These are phyloP conservation scores for Aspergillus luchuensis DNA, from an alignment of 2,329 filamentous ascomycete genomes.

Conservation along the genomic window DNA sequence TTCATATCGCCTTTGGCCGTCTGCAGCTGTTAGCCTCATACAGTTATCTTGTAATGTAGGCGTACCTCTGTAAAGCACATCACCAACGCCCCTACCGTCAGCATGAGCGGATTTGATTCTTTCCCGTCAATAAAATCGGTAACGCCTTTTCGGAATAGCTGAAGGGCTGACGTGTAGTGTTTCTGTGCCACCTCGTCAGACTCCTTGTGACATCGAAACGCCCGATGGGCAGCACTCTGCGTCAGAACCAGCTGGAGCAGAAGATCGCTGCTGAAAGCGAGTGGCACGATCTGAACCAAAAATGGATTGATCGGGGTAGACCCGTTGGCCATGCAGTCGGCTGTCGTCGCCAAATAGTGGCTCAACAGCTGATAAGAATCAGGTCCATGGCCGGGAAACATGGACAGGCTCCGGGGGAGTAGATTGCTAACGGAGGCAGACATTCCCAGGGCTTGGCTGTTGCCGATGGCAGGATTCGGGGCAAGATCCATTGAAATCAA, in stretches of 20 bases:
- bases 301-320: constrained; percentile 52
- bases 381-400: constrained; percentile 32
- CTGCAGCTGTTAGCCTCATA: constrained; percentile 26
- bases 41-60: too few species aligned
- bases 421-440: constrained; percentile 21
- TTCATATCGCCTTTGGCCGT: constrained; percentile 49
- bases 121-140: constrained; percentile 35
- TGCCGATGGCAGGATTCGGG: background rate
- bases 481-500: background rate
- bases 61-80: constrained; percentile 53
- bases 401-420: constrained; percentile 29
- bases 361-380: constrained; percentile 45
- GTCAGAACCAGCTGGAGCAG: constrained; percentile 52
- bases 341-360: constrained; percentile 50
- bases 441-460: background rate
- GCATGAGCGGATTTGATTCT: constrained; percentile 38
- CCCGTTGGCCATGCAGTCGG: constrained; percentile 53
- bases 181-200: constrained; percentile 32
- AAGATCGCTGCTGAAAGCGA: constrained; percentile 51
- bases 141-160: constrained; percentile 31
- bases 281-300: constrained; percentile 48
- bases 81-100: constrained; percentile 50
- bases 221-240: constrained; percentile 40
- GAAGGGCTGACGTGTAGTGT: constrained; percentile 35
- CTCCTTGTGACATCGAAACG: constrained; percentile 34